These are phyloP conservation scores for Ilyonectria mors-panacis DNA, from an alignment of 2,329 filamentous ascomycete genomes.

Conservation along the genomic window DNA sequence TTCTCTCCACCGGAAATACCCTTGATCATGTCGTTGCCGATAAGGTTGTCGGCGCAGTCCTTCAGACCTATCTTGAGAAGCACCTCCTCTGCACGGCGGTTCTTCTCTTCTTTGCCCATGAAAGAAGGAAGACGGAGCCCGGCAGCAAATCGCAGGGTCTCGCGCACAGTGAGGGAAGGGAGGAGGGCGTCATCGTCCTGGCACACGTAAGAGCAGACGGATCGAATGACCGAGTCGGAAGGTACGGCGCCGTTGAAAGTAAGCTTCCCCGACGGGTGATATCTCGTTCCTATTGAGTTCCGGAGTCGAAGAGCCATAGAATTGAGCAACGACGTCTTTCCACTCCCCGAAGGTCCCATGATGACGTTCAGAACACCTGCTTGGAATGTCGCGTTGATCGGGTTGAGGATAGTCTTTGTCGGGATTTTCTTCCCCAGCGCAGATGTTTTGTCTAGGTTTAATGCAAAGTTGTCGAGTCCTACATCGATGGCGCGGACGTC, in stretches of 20 bases:
- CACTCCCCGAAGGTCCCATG: slow-evolving; percentile 84
- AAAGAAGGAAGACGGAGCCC: slow-evolving; percentile 78
- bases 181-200: slow-evolving; percentile 84
- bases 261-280: slow-evolving; percentile 73
- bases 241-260: slow-evolving; percentile 79
- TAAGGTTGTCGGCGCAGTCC: slow-evolving; percentile 82
- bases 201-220: slow-evolving; percentile 82
- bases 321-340: slow-evolving; percentile 83
- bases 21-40: slow-evolving; percentile 81
- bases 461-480: slow-evolving; percentile 73
- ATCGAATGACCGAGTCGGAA: slow-evolving; percentile 77
- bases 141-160: slow-evolving; percentile 80
- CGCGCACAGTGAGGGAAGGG: slow-evolving; percentile 81
- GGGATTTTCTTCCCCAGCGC: slow-evolving; percentile 66
- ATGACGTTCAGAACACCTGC: slow-evolving; percentile 81
- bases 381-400: slow-evolving; percentile 76
- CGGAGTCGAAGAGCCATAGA: slow-evolving; percentile 79
- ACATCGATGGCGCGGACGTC: slow-evolving; percentile 75
- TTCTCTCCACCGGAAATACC: slow-evolving; percentile 87
- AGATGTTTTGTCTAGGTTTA: slow-evolving; percentile 75
- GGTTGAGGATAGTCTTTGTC: slow-evolving; percentile 74
- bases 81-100: slow-evolving; percentile 77
- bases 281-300: slow-evolving; percentile 73
- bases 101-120: slow-evolving; percentile 79
- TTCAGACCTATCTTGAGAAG: slow-evolving; percentile 83